phyloP scores from a whole-genome alignment of 306 rosid species.

The Cucurbita pepo region DNA sequence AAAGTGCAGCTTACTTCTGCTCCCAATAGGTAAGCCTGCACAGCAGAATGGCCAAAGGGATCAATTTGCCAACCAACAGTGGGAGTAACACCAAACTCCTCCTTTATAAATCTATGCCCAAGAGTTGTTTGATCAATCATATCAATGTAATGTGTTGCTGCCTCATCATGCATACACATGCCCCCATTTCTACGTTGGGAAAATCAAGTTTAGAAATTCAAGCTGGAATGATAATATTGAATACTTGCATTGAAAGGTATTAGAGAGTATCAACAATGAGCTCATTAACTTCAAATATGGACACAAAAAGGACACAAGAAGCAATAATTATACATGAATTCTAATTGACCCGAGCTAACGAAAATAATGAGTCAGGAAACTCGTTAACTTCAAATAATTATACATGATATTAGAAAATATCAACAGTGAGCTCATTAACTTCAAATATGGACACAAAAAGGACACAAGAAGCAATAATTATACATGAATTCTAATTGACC shows the following conservation, averaged over 20 bases:
- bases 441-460: too few relatives aligned
- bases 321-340: too few relatives aligned
- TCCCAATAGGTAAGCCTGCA: constrained; percentile 44
- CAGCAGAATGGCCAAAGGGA: constrained; percentile 52
- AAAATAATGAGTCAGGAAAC: too few relatives aligned
- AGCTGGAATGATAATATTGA: background rate
- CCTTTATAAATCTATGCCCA: constrained; percentile 20
- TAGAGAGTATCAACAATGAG: background rate
- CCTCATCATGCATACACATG: constrained; percentile 95
- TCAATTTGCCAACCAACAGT: constrained; percentile 54
- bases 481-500: too few relatives aligned
- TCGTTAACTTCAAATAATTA: too few relatives aligned
- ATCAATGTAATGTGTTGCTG: constrained; percentile 71
- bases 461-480: too few relatives aligned
- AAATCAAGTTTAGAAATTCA: background rate
- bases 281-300: background rate
- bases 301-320: background rate
- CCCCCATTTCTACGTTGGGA: constrained; percentile 72
- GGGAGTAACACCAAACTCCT: constrained; percentile 26
- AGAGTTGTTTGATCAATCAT: constrained; percentile 42
- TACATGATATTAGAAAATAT: too few relatives aligned
- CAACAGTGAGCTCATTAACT: too few relatives aligned
- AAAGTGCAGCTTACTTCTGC: constrained; percentile 24
- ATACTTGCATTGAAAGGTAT: background rate
- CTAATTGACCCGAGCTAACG: constrained; percentile 54